phyloP scores from a whole-genome alignment of 768 basidiomycete genomes.

The Termitomyces sp. region DNA sequence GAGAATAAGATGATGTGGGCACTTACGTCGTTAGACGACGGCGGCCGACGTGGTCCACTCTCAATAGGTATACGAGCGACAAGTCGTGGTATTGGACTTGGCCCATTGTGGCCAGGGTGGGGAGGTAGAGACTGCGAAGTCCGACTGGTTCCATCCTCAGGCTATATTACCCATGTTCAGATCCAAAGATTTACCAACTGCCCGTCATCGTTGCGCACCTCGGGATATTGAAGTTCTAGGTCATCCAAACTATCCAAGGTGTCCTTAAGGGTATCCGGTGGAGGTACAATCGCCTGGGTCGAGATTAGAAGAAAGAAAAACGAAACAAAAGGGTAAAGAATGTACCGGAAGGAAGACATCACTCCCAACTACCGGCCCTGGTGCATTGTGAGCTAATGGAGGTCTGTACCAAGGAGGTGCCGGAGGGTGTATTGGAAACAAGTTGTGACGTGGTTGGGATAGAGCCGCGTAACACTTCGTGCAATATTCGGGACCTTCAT shows the following conservation, averaged over 20 bases:
- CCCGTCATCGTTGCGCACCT: conserved; percentile 2
- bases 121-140: neutral
- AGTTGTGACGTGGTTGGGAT: neutral
- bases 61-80: neutral
- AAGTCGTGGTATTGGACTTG: neutral
- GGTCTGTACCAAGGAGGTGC: neutral
- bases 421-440: neutral
- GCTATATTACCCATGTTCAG: neutral
- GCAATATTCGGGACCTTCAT: conserved; percentile 2
- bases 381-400: neutral
- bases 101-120: neutral
- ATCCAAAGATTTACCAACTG: neutral
- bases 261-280: neutral
- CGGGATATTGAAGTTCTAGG: conserved; percentile 13
- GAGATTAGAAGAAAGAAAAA: neutral
- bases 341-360: neutral
- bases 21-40: neutral
- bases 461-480: neutral
- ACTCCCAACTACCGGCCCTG: neutral
- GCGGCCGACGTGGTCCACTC: neutral
- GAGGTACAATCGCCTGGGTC: neutral
- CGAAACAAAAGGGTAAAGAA: neutral
- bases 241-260: conserved; percentile 7
- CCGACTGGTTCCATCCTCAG: neutral
- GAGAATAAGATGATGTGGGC: neutral